Evolutionary conservation across 2,329 filamentous ascomycete genomes (phyloP).

Genomic region (Pyrenophora graminea): DNA sequence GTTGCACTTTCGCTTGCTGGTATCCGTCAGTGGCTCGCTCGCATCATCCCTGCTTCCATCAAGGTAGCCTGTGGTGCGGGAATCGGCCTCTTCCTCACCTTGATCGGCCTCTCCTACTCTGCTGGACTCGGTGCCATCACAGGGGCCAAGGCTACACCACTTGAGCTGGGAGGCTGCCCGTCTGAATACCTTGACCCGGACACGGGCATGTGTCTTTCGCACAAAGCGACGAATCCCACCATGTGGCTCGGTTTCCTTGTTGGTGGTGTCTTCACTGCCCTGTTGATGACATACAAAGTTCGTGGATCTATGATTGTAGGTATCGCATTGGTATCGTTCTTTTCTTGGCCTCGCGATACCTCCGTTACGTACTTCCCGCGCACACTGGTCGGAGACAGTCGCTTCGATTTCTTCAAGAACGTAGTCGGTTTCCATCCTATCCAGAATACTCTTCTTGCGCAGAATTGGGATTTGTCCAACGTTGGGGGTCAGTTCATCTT

Average conservation of each 20-base stretch:
- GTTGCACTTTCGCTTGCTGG: constrained; percentile 74
- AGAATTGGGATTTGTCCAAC: constrained; percentile 71
- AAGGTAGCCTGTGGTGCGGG: constrained; percentile 90
- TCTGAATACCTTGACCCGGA: constrained; percentile 50
- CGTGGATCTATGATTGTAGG: constrained; percentile 85
- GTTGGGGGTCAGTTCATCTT: constrained; percentile 78
- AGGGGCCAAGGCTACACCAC: constrained; percentile 67
- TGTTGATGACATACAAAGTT: constrained; percentile 82
- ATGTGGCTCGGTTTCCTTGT: constrained; percentile 91
- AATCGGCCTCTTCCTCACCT: constrained; percentile 81
- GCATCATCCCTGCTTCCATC: constrained; percentile 73
- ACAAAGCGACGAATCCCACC: constrained; percentile 79
- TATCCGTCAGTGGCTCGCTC: constrained; percentile 69
- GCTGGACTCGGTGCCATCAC: constrained; percentile 80
- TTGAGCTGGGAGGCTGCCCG: constrained; percentile 76
- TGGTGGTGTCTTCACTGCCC: constrained; percentile 76
- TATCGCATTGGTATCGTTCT: constrained; percentile 80
- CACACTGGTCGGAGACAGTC: constrained; percentile 66
- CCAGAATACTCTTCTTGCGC: constrained; percentile 67
- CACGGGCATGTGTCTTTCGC: constrained; percentile 62
- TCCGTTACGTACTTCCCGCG: constrained; percentile 80
- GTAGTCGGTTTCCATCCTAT: constrained; percentile 85
- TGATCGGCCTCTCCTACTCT: constrained; percentile 78
- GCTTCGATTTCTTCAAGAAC: constrained; percentile 85
- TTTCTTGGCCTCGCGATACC: constrained; percentile 82